Percentiles rank a stretch among this genome's conserved stretches.
phyloP scores from a whole-genome alignment of 192 early-diverging fungal species.

The Mortierella claussenii region DNA sequence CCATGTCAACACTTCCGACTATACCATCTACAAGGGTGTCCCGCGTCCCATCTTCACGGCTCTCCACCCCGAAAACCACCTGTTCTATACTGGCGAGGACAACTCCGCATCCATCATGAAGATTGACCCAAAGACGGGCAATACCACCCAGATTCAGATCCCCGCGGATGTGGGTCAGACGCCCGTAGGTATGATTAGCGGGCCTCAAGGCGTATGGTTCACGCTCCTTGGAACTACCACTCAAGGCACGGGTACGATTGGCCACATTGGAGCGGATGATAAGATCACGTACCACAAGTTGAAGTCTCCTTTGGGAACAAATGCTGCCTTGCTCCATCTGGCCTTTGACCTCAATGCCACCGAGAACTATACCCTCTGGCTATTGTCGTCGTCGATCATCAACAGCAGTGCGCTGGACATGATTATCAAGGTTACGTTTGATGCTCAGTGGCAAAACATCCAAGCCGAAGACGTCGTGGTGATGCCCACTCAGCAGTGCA shows the following conservation, averaged over 20 bases:
- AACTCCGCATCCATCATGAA: constrained; percentile 16
- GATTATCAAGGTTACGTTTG: constrained; percentile 28
- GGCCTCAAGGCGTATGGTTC: constrained; percentile 35
- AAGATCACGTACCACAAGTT: constrained; percentile 7
- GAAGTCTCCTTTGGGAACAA: background rate
- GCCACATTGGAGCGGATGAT: constrained; percentile 12
- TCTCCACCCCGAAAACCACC: constrained; percentile 17
- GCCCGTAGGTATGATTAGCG: constrained; percentile 33
- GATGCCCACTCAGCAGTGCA: constrained; percentile 18
- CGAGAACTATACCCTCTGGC: constrained; percentile 19
- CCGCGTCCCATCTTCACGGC: constrained; percentile 27
- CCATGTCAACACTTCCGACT: constrained; percentile 10
- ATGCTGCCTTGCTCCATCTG: constrained; percentile 26
- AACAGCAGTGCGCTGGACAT: constrained; percentile 25
- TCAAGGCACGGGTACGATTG: constrained; percentile 35
- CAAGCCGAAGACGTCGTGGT: constrained; percentile 13
- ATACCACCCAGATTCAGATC: background rate
- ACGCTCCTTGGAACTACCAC: constrained; percentile 6
- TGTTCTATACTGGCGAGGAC: constrained; percentile 27
- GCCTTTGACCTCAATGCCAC: constrained; percentile 14
- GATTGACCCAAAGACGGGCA: constrained; percentile 7
- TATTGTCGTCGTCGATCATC: constrained; percentile 38
- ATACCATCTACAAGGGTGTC: constrained; percentile 1
- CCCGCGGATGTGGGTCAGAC: background rate
- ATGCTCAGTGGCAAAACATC: constrained; percentile 13